Base-by-base conservation (phyloP, 2,329 filamentous ascomycete genomes). In the Ilyonectria mors-panacis region DNA sequence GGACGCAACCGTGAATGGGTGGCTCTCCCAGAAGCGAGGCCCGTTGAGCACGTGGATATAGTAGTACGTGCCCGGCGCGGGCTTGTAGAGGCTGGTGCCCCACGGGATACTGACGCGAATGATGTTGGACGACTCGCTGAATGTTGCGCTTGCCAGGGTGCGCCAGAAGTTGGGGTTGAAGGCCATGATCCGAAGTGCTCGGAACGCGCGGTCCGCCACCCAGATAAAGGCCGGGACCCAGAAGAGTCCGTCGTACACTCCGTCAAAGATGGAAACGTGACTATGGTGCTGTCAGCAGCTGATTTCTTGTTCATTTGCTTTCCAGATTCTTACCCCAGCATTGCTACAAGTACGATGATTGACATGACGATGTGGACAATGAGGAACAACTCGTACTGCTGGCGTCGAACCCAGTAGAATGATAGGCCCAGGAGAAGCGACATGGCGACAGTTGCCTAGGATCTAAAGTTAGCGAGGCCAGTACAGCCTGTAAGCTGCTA, bases 321-420 rank as follows among this genome's bases (percentile, higher is more conserved):
- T 12, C 2, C 12, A 6, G 13, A 1, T 9, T 80, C 86, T 70
- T 78, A 86, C 84, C 84, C 84, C 42, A 86, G 85, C 81, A 89
- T 85, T 0, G 83, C 83, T 35, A 85, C 74, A 1, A 90, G 73
- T 0, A 87, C 75, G 0, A 87, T 74, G 9, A 88, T 75, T 0
- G 88, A 85, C 17, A 90, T 77, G 3, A 81, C 76, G 7, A 89
- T 87, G 64, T 90, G 86, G 1, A 85, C 50, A 13, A 85, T 66
- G 6, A 88, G 75, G 65, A 88, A 88, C 0, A 81, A 26, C 67
- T 89, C 86, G 67, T 89, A 91, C n/a, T 83, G 81, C 10, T 82
- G 82, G 7, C 84, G 81, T 0, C 88, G 82, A 19, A 89, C 78
- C 75, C 83, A 86, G 67, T 85, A 86, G 0, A 87, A 77, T 0